Base-by-base conservation (phyloP, 2,329 filamentous ascomycete genomes). In the Neurospora crassa region DNA sequence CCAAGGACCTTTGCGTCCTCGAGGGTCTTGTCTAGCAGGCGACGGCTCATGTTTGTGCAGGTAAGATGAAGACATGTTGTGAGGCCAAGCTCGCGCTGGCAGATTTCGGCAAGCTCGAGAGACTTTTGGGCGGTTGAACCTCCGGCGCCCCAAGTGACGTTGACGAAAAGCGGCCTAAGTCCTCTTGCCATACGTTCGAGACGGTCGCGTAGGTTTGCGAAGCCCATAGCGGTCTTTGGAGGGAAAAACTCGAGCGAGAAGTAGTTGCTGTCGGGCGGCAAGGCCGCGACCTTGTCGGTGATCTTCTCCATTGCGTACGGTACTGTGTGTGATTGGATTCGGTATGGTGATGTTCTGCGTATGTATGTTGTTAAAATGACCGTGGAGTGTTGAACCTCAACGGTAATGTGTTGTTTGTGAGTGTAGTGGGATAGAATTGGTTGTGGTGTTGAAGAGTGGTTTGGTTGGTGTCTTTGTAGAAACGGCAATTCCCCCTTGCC, bases 191-290 rank as follows among this genome's bases (percentile, higher is more conserved):
- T 98, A 79, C 96, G 93, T 80, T 96, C 92, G 72, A 99, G 89
- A 79, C 96, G 94, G 75, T 92, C 92, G 79, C 95, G 92, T 70
- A 99, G 89, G 81, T 99, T 99, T 74, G 93, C 91, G 78, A 96
- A 96, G 75, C 96, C 96, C 90, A 97, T 97, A 73, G 91, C 87
- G 67, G 96, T 99, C 85, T 98, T 99, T 74, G 96, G 96, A 76
- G 96, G 96, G 84, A 99, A 99, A 89, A 99, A 99, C 84, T 99
- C 96, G 82, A 98, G 91, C 68, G 96, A 98, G 83, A 97, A 97
- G 85, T 96, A 98, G 80, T 88, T 90, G 75, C 89, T 88, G 81
- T 92, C 89, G 74, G 91, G 88, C 81, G 93, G 92, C 83, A 99
- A 84, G 73, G 93, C 92, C 82, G 92, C 92, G 79, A 98, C 95